phyloP scores from a whole-genome alignment of 345 rosid genomes.

The Linum lewisii region DNA sequence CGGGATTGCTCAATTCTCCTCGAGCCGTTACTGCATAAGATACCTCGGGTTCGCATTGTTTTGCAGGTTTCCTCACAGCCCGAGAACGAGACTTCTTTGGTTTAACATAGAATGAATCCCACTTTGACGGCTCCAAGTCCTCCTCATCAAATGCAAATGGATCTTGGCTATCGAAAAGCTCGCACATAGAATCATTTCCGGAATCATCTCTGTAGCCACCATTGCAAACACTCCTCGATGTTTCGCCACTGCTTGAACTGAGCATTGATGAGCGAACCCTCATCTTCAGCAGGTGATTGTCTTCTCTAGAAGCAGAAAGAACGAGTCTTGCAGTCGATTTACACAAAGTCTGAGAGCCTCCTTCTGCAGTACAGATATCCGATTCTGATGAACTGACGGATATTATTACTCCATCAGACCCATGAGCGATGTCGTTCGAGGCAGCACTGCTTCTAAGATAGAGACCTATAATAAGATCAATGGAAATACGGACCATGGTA shows the following conservation, averaged over 20 bases:
- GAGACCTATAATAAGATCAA: conserved; percentile 36
- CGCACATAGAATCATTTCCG: conserved; percentile 23
- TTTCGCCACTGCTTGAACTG: conserved; percentile 40
- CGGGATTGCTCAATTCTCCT: conserved; percentile 29
- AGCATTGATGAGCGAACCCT: conserved; percentile 41
- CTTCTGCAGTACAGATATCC: conserved; percentile 26
- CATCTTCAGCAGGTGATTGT: conserved; percentile 29
- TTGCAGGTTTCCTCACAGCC: conserved; percentile 22
- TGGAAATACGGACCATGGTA: background rate
- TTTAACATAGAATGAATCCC: conserved; percentile 57
- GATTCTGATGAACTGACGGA: conserved; percentile 33
- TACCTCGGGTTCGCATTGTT: conserved; percentile 28
- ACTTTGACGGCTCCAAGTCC: conserved; percentile 62
- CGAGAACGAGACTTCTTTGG: conserved; percentile 30
- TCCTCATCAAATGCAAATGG: conserved; percentile 82
- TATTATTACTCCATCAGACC: conserved; percentile 37
- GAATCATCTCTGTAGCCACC: conserved; percentile 23
- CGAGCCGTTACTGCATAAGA: conserved; percentile 30
- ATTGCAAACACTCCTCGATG: conserved; percentile 26
- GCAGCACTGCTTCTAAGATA: conserved; percentile 26
- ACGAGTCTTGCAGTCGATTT: conserved; percentile 33
- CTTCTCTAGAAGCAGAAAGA: conserved; percentile 43
- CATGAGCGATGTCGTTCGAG: too few relatives aligned
- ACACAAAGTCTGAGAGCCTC: conserved; percentile 36
- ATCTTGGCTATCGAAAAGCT: conserved; percentile 44